phyloP scores from a whole-genome alignment of 306 rosid genomes.

The Cotoneaster glaucophyllus region DNA sequence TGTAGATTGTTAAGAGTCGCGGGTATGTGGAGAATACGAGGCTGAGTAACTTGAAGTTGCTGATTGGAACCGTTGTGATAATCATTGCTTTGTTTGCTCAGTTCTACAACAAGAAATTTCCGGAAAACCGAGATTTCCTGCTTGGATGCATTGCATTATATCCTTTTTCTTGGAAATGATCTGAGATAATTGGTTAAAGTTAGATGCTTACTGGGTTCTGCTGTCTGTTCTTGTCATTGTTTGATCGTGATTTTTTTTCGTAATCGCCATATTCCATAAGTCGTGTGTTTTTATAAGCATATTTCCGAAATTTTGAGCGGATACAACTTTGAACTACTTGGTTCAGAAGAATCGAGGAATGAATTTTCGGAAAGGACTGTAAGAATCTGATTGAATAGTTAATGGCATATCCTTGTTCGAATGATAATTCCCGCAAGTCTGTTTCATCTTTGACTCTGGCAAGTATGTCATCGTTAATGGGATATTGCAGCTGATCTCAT shows the following conservation, averaged over 20 bases:
- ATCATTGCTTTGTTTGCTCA: slow-evolving; percentile 15
- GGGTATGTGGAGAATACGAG: slow-evolving; percentile 13
- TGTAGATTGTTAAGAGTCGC: slow-evolving; percentile 9
- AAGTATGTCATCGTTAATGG: slow-evolving; percentile 11
- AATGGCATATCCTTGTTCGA: neutral
- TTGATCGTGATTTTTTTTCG: neutral
- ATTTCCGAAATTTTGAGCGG: neutral
- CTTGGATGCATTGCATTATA: slow-evolving; percentile 12
- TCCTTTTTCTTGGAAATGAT: neutral
- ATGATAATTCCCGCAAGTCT: neutral
- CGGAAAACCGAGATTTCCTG: slow-evolving; percentile 2
- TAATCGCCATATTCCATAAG: neutral
- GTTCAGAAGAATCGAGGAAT: neutral
- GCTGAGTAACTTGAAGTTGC: slow-evolving; percentile 8
- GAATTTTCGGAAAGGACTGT: neutral
- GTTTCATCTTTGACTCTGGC: slow-evolving; percentile 15
- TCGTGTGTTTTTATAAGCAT: neutral
- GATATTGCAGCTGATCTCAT: slow-evolving; percentile 7
- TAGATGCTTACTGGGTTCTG: neutral
- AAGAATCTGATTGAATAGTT: neutral
- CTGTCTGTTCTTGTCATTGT: neutral
- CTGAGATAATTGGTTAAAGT: neutral
- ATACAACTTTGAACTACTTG: neutral
- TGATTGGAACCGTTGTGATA: slow-evolving; percentile 6
- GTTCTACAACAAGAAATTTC: slow-evolving; percentile 17